Conservation (phyloP, 257 asterid species). For the Euphrasia confusa region DNA sequence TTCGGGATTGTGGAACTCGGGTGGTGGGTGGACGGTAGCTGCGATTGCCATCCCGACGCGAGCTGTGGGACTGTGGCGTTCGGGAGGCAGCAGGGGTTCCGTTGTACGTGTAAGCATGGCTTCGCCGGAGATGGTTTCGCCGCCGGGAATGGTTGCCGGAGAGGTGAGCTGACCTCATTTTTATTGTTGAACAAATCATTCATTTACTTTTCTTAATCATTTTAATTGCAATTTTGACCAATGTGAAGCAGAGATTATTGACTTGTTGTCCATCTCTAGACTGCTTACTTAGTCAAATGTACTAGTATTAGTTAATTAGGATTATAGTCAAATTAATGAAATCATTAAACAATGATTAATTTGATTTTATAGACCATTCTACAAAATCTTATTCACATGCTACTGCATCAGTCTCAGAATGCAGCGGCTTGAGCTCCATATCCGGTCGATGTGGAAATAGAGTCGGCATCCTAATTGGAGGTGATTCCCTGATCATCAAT, state of each 20-base stretch:
- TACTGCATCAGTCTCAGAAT: conserved; percentile 33
- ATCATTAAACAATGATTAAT: conserved; percentile 21
- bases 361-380: no score
- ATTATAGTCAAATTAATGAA: conserved; percentile 19
- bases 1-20: conserved; percentile 60
- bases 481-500: no score
- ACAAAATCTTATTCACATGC: not conserved
- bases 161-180: conserved; percentile 39
- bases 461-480: conserved; percentile 62
- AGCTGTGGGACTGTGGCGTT: conserved; percentile 26
- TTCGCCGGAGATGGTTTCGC: conserved; percentile 70
- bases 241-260: conserved; percentile 25
- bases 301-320: conserved; percentile 16
- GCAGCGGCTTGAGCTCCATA: conserved; percentile 34
- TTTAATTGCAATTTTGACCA: conserved; percentile 27
- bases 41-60: conserved; percentile 45
- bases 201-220: not conserved
- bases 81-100: conserved; percentile 30
- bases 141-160: conserved; percentile 46
- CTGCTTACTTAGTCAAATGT: conserved; percentile 21
- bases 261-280: conserved; percentile 18
- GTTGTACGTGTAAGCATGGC: conserved; percentile 65
- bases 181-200: not conserved
- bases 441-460: conserved; percentile 47
- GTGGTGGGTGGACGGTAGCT: conserved; percentile 74